Conservation (phyloP, 805 yeast species). For the Kodamaea fukazawae region DNA sequence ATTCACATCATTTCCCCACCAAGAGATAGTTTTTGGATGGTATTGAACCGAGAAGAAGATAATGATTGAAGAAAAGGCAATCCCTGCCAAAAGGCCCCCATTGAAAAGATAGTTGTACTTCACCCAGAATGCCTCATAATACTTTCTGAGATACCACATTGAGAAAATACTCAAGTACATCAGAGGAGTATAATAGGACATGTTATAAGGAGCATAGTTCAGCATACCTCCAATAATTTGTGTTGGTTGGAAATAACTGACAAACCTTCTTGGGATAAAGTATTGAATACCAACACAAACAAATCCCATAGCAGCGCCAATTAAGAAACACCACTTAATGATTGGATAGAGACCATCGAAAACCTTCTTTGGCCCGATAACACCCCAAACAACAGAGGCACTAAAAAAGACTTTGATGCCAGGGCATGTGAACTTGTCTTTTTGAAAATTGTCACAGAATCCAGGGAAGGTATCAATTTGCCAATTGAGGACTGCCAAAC, state of each 20-base stretch:
- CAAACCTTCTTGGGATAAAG: constrained; percentile 16
- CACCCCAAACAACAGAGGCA: constrained; percentile 66
- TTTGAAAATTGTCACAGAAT: constrained; percentile 19
- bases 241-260: constrained; percentile 34
- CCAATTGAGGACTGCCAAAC: constrained; percentile 23
- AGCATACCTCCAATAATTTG: constrained; percentile 32
- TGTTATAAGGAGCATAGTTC: constrained; percentile 33
- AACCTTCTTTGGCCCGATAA: constrained; percentile 37
- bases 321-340: constrained; percentile 33
- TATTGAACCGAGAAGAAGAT: constrained; percentile 39
- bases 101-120: constrained; percentile 35
- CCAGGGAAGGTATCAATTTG: constrained; percentile 16
- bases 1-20: constrained; percentile 33
- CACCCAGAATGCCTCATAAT: constrained; percentile 33
- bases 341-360: constrained; percentile 33
- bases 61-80: constrained; percentile 34
- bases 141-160: constrained; percentile 28
- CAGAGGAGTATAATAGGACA: constrained; percentile 30
- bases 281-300: constrained; percentile 16
- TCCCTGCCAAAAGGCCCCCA: constrained; percentile 31
- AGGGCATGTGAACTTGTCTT: constrained; percentile 31
- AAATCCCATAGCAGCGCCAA: constrained; percentile 29
- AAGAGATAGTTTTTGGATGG: constrained; percentile 24
- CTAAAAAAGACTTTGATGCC: constrained; percentile 40
- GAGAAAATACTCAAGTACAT: constrained; percentile 24